Base-by-base conservation (phyloP, 2,329 filamentous ascomycete genomes). In the Mycosphaerella sp. region DNA sequence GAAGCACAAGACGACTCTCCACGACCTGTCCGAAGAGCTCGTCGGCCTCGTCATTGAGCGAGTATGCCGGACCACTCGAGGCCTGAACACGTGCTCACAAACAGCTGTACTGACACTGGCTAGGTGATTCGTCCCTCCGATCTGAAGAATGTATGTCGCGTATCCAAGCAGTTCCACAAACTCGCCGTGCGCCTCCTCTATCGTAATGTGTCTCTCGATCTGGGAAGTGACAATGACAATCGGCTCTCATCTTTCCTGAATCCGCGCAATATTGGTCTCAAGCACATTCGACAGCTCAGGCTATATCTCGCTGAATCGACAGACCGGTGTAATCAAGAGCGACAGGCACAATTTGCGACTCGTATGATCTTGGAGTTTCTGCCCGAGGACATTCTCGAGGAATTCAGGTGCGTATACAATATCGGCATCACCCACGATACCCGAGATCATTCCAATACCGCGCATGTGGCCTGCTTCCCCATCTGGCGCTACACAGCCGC, bases 281-380 rank as follows among this genome's bases (percentile, higher is more conserved):
- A 67, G 47, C 67, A 76, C 59, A 70, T 78, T 26, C 67, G 73
- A 38, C 72, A 74, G 62, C 62, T 78, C 9, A 71, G 75, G 39
- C 67, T 78, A 23, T 74, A 77, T 57, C 70, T 76, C 7, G 73
- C 73, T 21, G 70, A 73, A 45, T 66, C 74, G 12, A 53, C 67
- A 38, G 73, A 77, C 55, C 71, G 73, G 48, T 74, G 71, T 62
- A 73, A 74, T 42, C 64, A 67, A 48, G 64, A 73, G 49, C 69
- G 73, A 51, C 74, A 75, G 57, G 75, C 74, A 39, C 69, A 75
- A 51, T 75, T 78, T 51, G 72, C 73, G 0, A 72, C 74, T 17
- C 72, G 75, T 43, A 74, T 78, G 71, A 70, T 78, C 14, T 55
- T 78, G 14, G 75, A 77, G 56, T 70, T 76, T 57, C 62, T 78